Base-by-base conservation (phyloP, 805 yeast species). In the Brettanomyces sp. region DNA sequence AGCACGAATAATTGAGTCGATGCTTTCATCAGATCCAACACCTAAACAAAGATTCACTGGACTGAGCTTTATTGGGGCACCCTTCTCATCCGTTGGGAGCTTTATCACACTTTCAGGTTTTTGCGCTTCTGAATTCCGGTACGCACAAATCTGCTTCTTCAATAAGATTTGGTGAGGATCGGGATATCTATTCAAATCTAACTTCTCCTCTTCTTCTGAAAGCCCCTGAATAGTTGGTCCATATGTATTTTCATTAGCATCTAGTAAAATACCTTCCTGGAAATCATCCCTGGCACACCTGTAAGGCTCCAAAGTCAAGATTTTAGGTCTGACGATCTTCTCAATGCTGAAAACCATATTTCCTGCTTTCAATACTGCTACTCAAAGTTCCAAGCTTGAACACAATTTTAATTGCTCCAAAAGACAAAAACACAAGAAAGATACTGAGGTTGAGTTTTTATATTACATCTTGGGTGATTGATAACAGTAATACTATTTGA, bases 261-360 rank as follows among this genome's bases (percentile, higher is more conserved):
- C 99, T 45, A 93, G 70, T 22, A 93, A 70, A 39, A 93, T 72
- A 30, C 99, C 99, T 35, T 75, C 88, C 48, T 78, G 84, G 72
- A 82, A 91, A 60, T 91, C 98, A 59, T 93, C 99, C 66, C 99
- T 73, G 4, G 99, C 99, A 65, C 99, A 93, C 45, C 95, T 76
- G 64, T 93, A 93, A 7, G 99, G 98, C 68, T 85, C 89, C 46
- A 93, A 71, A 3, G 76, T 66, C 48, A 78, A 73, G 48, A 93
- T 88, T 55, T 91, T 93, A 21, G 96, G 95, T 64, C 99, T 75
- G 3, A 86, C 83, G 33, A 89, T 66, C 6, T 74, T 70, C 38
- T 69, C 64, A 30, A 82, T 60, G 54, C 79, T 73, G 56, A 81
- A 78, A 7, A 69, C 60, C 74, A 71, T 69, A 28, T 28, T 28